phyloP scores from a whole-genome alignment of 495 filamentous ascomycete genomes.

The Neurospora sp. region DNA sequence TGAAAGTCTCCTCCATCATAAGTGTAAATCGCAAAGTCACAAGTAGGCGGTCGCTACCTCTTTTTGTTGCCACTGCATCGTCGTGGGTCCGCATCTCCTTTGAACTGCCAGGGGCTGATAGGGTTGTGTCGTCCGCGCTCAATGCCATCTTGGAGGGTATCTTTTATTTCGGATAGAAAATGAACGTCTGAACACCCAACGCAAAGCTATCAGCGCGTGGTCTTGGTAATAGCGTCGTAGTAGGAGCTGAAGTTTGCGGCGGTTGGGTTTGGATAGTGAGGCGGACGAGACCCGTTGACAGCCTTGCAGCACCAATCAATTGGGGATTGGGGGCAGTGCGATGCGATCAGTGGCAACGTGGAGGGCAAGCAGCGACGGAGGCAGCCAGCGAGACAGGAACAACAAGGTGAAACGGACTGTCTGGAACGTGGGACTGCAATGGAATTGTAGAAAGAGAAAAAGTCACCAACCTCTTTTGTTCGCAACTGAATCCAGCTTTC shows the following conservation, averaged over 20 bases:
- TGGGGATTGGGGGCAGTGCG: neutral
- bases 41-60: slow-evolving; percentile 46
- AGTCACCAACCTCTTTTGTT: neutral
- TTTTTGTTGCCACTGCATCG: slow-evolving; percentile 39
- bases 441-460: neutral
- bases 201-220: neutral
- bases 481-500: neutral
- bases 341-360: neutral
- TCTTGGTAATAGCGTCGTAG: neutral
- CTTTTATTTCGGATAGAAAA: neutral
- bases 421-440: neutral
- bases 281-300: neutral
- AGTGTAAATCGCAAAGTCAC: slow-evolving; percentile 63
- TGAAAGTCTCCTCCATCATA: slow-evolving; percentile 43
- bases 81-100: slow-evolving; percentile 33
- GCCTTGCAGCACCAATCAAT: neutral
- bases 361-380: neutral
- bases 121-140: slow-evolving; percentile 23
- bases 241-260: neutral
- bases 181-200: neutral
- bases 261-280: neutral
- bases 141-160: slow-evolving; percentile 25
- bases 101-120: slow-evolving; percentile 29
- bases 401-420: neutral
- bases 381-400: neutral